Percentiles rank a stretch among this genome's conserved stretches.
Evolutionary conservation across 1,139 yeast species (phyloP).

Genomic region (Blastobotrys illinoisensis): DNA sequence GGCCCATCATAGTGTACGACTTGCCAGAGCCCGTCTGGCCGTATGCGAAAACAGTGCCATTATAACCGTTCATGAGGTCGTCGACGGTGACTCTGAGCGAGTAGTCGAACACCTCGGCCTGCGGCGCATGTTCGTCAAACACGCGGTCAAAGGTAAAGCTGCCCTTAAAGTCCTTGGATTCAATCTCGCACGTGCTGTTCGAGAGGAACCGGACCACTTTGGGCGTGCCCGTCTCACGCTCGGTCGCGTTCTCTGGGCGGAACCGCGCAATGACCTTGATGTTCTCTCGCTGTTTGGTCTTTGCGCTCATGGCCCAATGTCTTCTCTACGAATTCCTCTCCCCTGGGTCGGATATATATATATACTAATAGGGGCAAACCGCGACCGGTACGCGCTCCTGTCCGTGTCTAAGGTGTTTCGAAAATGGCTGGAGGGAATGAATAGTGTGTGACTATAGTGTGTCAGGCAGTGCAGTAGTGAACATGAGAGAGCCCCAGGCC

Average conservation of each 20-base stretch:
- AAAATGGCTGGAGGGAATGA: not conserved
- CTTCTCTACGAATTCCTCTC: not conserved
- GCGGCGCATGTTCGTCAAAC: conserved; percentile 48
- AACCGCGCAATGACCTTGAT: conserved; percentile 65
- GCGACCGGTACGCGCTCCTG: not conserved
- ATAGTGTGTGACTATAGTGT: not conserved
- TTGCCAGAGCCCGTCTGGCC: conserved; percentile 92
- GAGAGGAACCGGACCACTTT: conserved; percentile 10
- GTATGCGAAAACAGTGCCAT: conserved; percentile 80
- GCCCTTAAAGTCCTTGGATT: conserved; percentile 22
- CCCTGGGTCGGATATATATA: not conserved
- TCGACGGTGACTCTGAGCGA: conserved; percentile 56
- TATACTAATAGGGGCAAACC: not conserved
- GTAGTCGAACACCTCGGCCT: conserved; percentile 57
- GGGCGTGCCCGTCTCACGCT: conserved; percentile 9
- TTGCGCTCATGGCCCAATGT: not conserved
- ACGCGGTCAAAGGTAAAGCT: conserved; percentile 64
- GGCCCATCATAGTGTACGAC: conserved; percentile 81
- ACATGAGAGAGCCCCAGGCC: not conserved
- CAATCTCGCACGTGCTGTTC: conserved; percentile 20
- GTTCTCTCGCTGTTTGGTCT: conserved; percentile 23
- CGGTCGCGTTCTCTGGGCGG: conserved; percentile 41
- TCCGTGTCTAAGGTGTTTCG: not conserved
- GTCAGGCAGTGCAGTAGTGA: not conserved
- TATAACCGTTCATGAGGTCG: conserved; percentile 71